Evolutionary conservation across 1,139 yeast species (phyloP).

Genomic region (Waltiozyma sp.): DNA sequence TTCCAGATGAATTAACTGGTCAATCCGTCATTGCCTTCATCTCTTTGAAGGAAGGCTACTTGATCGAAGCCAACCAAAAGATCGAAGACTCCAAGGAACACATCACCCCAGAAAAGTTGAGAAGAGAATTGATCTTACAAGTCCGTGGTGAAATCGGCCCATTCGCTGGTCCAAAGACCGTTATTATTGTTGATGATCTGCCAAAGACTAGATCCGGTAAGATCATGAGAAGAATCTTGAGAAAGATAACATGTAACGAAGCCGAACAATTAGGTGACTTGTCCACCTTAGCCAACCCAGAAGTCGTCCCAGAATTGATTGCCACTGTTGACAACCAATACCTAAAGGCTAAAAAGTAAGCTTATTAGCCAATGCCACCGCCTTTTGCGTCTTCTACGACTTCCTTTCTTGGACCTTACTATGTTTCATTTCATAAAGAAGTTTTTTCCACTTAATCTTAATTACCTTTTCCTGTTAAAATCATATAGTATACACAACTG

Average conservation of each 20-base stretch:
- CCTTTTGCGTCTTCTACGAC: too few relatives aligned
- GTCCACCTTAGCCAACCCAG: conserved; percentile 83
- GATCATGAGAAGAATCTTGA: conserved; percentile 95
- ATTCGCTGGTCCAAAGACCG: conserved; percentile 94
- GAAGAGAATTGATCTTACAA: conserved; percentile 75
- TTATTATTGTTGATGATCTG: conserved; percentile 76
- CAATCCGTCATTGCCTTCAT: conserved; percentile 95
- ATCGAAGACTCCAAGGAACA: conserved; percentile 30
- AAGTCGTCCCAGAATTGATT: conserved; percentile 70
- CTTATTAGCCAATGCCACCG: too few relatives aligned
- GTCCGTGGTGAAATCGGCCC: conserved; percentile 96
- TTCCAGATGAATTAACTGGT: conserved; percentile 90
- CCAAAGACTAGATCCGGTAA: conserved; percentile 98
- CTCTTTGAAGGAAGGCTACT: conserved; percentile 55
- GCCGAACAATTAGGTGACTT: conserved; percentile 91
- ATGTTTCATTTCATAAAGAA: too few relatives aligned
- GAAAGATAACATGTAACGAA: conserved; percentile 84
- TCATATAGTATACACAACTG: too few relatives aligned
- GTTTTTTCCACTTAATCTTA: too few relatives aligned
- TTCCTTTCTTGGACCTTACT: too few relatives aligned
- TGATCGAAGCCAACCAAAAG: conserved; percentile 26
- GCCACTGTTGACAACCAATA: conserved; percentile 27
- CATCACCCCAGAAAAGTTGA: conserved; percentile 42
- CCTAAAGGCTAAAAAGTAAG: conserved; percentile 10
- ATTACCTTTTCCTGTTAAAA: too few relatives aligned